phyloP scores from a whole-genome alignment of 2,329 filamentous ascomycete genomes.

The Myriosclerotinia curreyana region DNA sequence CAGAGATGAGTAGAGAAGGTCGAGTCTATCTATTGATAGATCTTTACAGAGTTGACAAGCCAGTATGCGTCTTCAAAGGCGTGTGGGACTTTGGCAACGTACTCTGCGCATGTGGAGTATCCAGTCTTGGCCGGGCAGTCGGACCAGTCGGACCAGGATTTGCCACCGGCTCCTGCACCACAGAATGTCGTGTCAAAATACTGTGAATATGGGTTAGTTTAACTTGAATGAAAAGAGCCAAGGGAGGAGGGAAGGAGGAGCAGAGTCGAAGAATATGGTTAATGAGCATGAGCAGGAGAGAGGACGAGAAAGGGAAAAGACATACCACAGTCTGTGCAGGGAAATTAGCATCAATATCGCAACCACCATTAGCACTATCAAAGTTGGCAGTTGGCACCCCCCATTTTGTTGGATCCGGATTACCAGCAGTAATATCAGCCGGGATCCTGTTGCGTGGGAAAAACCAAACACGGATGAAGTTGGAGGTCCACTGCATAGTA shows the following conservation, averaged over 20 bases:
- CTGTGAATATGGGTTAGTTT: constrained; percentile 15
- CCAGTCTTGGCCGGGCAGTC: constrained; percentile 56
- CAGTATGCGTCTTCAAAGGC: constrained; percentile 75
- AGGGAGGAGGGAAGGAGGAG: too few relatives aligned
- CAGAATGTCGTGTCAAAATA: constrained; percentile 78
- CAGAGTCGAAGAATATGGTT: too few relatives aligned
- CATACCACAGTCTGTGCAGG: constrained; percentile 65
- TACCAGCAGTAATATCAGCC: constrained; percentile 58
- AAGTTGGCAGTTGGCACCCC: constrained; percentile 59
- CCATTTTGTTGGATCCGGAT: constrained; percentile 65
- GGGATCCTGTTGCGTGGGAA: constrained; percentile 68
- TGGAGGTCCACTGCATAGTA: constrained; percentile 55
- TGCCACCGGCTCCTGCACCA: constrained; percentile 74
- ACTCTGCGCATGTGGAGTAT: constrained; percentile 67
- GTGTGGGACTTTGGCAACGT: constrained; percentile 65
- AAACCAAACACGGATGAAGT: constrained; percentile 49
- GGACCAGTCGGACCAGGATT: constrained; percentile 46
- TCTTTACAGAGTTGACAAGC: constrained; percentile 68
- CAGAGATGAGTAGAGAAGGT: not conserved
- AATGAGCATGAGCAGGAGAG: too few relatives aligned
- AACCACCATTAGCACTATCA: constrained; percentile 53
- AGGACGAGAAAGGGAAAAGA: not conserved
- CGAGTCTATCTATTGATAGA: constrained; percentile 47
- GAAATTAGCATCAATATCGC: constrained; percentile 70
- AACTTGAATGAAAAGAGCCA: too few relatives aligned